phyloP scores from a whole-genome alignment of 2,329 filamentous ascomycete genomes.

The Neonectria hederae region DNA sequence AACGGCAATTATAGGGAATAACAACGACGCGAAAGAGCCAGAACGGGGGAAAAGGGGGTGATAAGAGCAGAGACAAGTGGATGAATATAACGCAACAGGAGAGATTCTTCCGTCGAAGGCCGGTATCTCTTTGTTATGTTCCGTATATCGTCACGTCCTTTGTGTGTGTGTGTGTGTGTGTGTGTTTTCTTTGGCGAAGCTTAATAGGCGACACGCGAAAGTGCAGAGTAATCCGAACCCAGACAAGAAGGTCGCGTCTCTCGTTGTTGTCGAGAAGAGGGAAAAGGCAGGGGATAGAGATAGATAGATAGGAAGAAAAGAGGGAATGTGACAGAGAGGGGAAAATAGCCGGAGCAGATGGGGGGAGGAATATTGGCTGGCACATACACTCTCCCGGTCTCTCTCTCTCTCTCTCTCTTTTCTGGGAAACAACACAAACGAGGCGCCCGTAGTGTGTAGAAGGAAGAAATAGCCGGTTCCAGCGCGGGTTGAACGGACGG shows the following conservation, averaged over 20 bases:
- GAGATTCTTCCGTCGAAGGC: background rate
- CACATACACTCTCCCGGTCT: background rate
- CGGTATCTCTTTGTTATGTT: background rate
- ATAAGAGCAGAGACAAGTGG: background rate
- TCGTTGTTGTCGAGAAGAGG: slow-evolving; percentile 28
- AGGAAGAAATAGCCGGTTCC: background rate
- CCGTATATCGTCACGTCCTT: background rate
- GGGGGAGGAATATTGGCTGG: slow-evolving; percentile 6
- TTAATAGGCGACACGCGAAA: background rate
- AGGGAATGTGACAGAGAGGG: background rate
- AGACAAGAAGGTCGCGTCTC: slow-evolving; percentile 18
- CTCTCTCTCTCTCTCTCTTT: background rate
- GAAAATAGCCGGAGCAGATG: slow-evolving; percentile 16
- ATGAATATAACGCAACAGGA: background rate
- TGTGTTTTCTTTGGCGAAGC: background rate
- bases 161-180: background rate
- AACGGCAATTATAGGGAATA: background rate
- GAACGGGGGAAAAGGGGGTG: background rate
- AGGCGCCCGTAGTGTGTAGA: background rate
- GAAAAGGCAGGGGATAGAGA: slow-evolving; percentile 20
- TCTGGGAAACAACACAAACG: background rate
- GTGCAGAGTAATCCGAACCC: background rate
- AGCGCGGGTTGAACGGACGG: background rate
- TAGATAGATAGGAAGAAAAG: slow-evolving; percentile 16
- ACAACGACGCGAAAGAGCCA: background rate